phyloP scores from a whole-genome alignment of 108 stramenopile genomes.

The Poteriospumella lacustris region DNA sequence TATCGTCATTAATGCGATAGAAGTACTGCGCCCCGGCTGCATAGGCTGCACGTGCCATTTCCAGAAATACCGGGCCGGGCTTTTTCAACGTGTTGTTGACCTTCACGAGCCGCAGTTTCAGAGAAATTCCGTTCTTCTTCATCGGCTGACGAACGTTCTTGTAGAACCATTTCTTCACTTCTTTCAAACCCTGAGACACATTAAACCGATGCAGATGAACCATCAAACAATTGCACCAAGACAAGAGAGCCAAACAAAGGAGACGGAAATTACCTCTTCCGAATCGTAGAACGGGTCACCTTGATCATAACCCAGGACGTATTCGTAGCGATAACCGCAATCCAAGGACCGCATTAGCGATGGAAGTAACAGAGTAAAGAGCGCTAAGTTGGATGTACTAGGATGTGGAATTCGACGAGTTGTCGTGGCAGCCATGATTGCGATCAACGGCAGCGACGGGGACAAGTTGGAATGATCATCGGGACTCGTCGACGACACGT shows the following conservation, averaged over 20 bases:
- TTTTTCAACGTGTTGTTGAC: slow-evolving; percentile 48
- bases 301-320: slow-evolving; percentile 49
- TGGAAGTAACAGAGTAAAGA: slow-evolving; percentile 42
- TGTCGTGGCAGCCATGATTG: slow-evolving; percentile 17
- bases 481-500: no score
- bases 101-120: slow-evolving; percentile 36
- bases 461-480: no score
- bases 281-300: slow-evolving; percentile 51
- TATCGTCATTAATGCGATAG: slow-evolving; percentile 57
- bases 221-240: not conserved
- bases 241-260: not conserved
- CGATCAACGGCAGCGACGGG: slow-evolving; percentile 16
- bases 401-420: not conserved
- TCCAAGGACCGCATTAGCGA: slow-evolving; percentile 48
- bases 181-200: slow-evolving; percentile 11
- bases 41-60: slow-evolving; percentile 48
- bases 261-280: not conserved
- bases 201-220: not conserved
- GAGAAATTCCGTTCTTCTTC: slow-evolving; percentile 27
- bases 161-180: slow-evolving; percentile 42
- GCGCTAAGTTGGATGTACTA: not conserved
- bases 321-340: slow-evolving; percentile 48
- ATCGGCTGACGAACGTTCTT: slow-evolving; percentile 34
- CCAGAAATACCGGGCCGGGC: slow-evolving; percentile 55
- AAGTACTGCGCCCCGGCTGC: slow-evolving; percentile 44